Evolutionary conservation across 1,284 basidiomycete genomes (phyloP), one percentile per base, ranked within the genome.

Genomic region (Melampsora americana): DNA sequence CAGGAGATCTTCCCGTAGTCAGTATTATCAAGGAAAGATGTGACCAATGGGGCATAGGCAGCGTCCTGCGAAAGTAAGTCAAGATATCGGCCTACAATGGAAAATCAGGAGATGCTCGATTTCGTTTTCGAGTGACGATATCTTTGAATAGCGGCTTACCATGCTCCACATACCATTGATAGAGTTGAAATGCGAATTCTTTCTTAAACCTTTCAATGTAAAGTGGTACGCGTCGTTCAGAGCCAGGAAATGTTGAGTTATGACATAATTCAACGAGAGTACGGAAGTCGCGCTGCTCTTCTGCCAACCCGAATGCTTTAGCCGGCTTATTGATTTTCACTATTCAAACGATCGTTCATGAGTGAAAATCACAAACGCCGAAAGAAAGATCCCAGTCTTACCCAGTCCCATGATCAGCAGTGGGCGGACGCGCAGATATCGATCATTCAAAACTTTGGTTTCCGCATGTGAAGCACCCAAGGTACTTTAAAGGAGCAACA

Each of bases 151-250:
- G 28, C 11, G 16, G 81, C 83, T 71, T 64, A 84, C 85, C 84
- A 44, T 85, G 82, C 64, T 86, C 85, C 70, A 87, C 83, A 79
- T 85, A 86, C 83, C 83, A 97, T 78, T 88, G 86, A 82, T 93
- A 97, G 44, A 98, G 86, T 81, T 93, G 90, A 30, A 88, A 90
- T 0, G 94, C 91, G 80, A 98, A 99, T 30, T 88, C 88, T 61
- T 92, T 88, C 69, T 90, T 88, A 83, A 92, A 97, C 78, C 85
- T 87, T 67, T 91, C 87, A 71, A 97, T 88, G 83, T 95, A 98
- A 3, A 83, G 82, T 79, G 90, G 82, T n/a, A 77, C 77, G 7
- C 44, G 12, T 5, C 77, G 28, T 66, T 81, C 79, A 32, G 79
- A 80, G 4, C 32, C 16, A 14, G 78, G 70, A 26, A 78, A 78